Base-by-base conservation (phyloP, 2,329 filamentous ascomycete species). In the Aureobasidium vineae region DNA sequence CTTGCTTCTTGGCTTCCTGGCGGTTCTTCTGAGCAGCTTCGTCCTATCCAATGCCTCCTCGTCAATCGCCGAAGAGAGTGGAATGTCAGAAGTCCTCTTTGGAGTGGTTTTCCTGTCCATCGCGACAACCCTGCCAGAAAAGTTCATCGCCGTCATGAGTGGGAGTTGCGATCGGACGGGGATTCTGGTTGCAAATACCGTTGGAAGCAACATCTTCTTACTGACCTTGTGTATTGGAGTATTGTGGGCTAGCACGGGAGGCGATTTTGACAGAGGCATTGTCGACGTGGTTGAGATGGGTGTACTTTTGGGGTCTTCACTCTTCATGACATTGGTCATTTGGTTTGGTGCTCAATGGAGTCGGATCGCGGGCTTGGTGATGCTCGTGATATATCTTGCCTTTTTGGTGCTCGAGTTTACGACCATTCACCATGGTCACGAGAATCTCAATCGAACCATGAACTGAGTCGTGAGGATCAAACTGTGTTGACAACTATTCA, bases 191-290 rank as follows among this genome's bases (percentile, higher is more conserved):
- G 83, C 83, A 0, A 84, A 81, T 52, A 83, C 82, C 3, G 82
- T 79, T 0, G 83, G 82, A 5, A 84, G 82, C 68, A 85, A 85
- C 67, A 82, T 85, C 40, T 86, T 85, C 70, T 73, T 85, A 38
- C 73, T 85, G 19, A 80, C 81, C 1, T 73, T 85, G 4, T 85
- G 83, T 70, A 72, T 79, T 19, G 83, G 81, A 0, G 73, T 81
- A 16, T 67, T 78, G 5, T 68, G 67, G 67, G 66, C 72, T 2
- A 66, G 68, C 23, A 71, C 67, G 5, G 33, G n/a, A 19, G 59
- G 59, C 1, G 10, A 16, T 5, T 19, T 28, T 13, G 31, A 50
- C 15, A 28, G 31, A 7, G 59, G 5, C n/a, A 40, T n/a, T 5
- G 21, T 63, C 15, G 23, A 50, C 7, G 0, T 26, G 11, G 31